These are phyloP conservation scores for Moniliella sp. DNA, from an alignment of 1,284 basidiomycete genomes.

Conservation along the genomic window DNA sequence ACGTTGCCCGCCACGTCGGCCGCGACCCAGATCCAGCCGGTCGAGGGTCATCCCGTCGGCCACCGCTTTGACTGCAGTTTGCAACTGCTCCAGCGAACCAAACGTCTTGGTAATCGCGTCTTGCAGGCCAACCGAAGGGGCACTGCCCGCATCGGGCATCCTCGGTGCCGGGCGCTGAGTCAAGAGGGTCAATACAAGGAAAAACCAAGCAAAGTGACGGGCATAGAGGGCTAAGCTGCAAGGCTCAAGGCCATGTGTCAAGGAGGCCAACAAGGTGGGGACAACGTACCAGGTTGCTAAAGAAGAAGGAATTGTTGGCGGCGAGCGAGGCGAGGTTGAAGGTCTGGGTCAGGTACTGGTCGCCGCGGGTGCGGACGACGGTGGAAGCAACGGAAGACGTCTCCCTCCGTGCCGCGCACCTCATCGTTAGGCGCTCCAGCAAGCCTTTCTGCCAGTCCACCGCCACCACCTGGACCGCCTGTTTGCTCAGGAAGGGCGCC, in stretches of 20 bases:
- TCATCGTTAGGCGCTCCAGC: slow-evolving; percentile 26
- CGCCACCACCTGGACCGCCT: slow-evolving; percentile 18
- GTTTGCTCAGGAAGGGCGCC: slow-evolving; percentile 17
- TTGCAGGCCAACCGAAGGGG: no score
- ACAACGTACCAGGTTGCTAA: slow-evolving; percentile 53
- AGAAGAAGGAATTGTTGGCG: slow-evolving; percentile 86
- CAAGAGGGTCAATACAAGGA: no score
- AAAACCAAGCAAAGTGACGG: no score
- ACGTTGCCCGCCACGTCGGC: slow-evolving; percentile 46
- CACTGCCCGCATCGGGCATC: no score
- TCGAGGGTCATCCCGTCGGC: slow-evolving; percentile 52
- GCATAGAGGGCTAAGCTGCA: no score
- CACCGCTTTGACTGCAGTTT: slow-evolving; percentile 54
- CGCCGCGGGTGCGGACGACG: slow-evolving; percentile 48
- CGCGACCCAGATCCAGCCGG: slow-evolving; percentile 73
- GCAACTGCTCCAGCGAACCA: no score
- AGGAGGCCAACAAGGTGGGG: no score
- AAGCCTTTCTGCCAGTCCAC: slow-evolving; percentile 24
- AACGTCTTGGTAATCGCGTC: no score
- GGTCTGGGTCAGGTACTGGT: slow-evolving; percentile 47
- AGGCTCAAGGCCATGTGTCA: no score
- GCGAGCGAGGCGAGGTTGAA: slow-evolving; percentile 84
- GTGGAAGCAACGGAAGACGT: slow-evolving; percentile 50
- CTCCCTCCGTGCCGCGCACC: slow-evolving; percentile 38
- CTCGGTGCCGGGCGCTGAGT: no score